Base-by-base conservation (phyloP, 2,329 filamentous ascomycete genomes). In the Aspergillus neotritici region DNA sequence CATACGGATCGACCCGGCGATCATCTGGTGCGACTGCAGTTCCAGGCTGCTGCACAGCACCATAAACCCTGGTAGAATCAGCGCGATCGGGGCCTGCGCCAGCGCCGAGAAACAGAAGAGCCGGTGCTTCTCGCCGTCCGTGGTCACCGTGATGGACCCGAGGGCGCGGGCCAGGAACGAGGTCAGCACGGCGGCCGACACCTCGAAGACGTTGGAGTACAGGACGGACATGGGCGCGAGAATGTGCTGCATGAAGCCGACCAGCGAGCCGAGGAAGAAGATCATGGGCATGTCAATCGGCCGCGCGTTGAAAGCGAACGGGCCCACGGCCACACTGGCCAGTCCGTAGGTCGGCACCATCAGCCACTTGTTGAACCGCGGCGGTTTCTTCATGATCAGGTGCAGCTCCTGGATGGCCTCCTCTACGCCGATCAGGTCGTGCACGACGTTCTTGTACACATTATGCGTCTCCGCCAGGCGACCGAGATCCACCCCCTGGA, bases 201-300 rank as follows among this genome's bases (percentile, higher is more conserved):
- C 77, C 53, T 84, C 80, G 46, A 83, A 81, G 4, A 83, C 76
- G 44, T 82, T 82, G 43, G 69, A 74, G 49, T 71, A 72, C 7
- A 89, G 72, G 31, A 86, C 80, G 7, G 86, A 91, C n/a, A 73
- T 77, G 0, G 87, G 85, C 0, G 86, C 83, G 5, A 88, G 69
- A 25, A 87, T 76, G 10, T 90, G 77, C 58, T 91, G 86, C 46
- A 93, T 71, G 41, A 82, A 68, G 1, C 87, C 87, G 2, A 93
- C 74, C 17, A 88, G 69, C 54, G 78, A 82, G 2, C 87, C 87
- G 1, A 93, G 74, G 1, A 87, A 44, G 60, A 91, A 91, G 31
- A 82, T 80, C 21, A 90, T 76, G 0, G 86, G 86, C 47, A 93
- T 69, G 61, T 94, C 87, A 56, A 90, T 84, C 32, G 82, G 78